Percentiles rank a stretch among this genome's conserved stretches.
Conservation (phyloP, 768 basidiomycete species). For the Kwoniella sp. region DNA sequence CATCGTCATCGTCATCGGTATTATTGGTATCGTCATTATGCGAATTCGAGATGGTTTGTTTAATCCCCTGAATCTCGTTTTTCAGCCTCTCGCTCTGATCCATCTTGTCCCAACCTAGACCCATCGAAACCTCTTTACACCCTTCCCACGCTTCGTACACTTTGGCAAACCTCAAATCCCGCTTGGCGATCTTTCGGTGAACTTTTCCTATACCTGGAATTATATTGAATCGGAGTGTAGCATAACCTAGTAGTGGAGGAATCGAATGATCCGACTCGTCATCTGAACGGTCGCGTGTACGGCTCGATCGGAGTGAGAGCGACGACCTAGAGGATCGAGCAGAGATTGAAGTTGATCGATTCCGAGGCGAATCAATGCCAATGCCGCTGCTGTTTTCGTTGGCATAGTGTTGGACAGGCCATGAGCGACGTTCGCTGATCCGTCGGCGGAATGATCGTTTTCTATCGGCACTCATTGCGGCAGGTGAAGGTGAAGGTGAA, state of each 20-base stretch:
- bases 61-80: slow-evolving; percentile 9
- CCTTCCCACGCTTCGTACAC: slow-evolving; percentile 55
- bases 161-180: slow-evolving; percentile 44
- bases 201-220: slow-evolving; percentile 44
- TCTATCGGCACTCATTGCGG: background rate
- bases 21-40: background rate
- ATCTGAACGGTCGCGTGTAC: background rate
- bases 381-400: background rate
- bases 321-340: slow-evolving; percentile 6
- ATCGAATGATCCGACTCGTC: background rate
- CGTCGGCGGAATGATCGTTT: slow-evolving; percentile 9
- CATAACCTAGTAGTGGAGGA: slow-evolving; percentile 24
- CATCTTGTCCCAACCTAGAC: slow-evolving; percentile 23
- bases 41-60: background rate
- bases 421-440: slow-evolving; percentile 5
- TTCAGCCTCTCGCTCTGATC: slow-evolving; percentile 13
- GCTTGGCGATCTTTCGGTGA: slow-evolving; percentile 47
- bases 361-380: slow-evolving; percentile 1
- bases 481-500: slow-evolving; percentile 6
- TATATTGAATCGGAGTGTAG: slow-evolving; percentile 34
- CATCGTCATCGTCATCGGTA: slow-evolving; percentile 5
- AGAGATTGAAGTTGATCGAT: slow-evolving; percentile 1
- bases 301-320: background rate
- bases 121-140: slow-evolving; percentile 27
- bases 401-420: background rate